These are phyloP conservation scores for Hypoxylon sp. DNA, from an alignment of 2,329 filamentous ascomycete genomes.

Conservation along the genomic window DNA sequence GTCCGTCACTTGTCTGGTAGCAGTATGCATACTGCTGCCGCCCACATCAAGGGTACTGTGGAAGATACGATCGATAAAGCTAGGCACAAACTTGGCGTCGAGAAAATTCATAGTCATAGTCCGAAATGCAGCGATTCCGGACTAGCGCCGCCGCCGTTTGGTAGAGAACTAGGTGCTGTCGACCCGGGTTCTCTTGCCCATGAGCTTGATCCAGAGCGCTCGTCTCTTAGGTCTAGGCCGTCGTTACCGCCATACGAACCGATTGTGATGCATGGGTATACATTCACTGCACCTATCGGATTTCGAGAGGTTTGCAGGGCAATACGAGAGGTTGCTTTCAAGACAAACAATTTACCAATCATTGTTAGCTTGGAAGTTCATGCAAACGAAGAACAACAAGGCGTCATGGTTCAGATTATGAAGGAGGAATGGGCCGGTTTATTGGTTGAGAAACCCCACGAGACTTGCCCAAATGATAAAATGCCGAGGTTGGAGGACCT, in stretches of 20 bases:
- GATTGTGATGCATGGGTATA: constrained; percentile 83
- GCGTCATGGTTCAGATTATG: constrained; percentile 94
- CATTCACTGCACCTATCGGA: constrained; percentile 82
- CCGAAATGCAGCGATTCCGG: constrained; percentile 43
- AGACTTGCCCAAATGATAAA: constrained; percentile 59
- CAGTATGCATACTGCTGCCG: constrained; percentile 56
- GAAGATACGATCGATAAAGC: constrained; percentile 49
- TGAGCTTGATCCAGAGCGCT: constrained; percentile 29
- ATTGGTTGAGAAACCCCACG: constrained; percentile 69
- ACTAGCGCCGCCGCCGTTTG: constrained; percentile 30
- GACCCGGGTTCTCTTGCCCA: constrained; percentile 25
- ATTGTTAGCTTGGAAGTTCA: constrained; percentile 96
- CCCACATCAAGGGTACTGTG: constrained; percentile 49
- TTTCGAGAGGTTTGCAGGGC: constrained; percentile 88
- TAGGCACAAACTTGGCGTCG: constrained; percentile 43
- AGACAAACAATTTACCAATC: constrained; percentile 77
- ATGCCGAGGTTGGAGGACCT: constrained; percentile 78
- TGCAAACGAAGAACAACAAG: constrained; percentile 81
- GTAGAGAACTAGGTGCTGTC: constrained; percentile 25
- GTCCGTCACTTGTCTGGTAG: constrained; percentile 57
- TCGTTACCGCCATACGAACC: constrained; percentile 67
- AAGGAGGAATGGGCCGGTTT: constrained; percentile 82
- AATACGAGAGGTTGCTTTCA: constrained; percentile 81
- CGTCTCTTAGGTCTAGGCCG: constrained; percentile 38
- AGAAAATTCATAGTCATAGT: constrained; percentile 43